Evolutionary conservation across 345 rosid species (phyloP).

Genomic region (Aquilaria malaccensis): DNA sequence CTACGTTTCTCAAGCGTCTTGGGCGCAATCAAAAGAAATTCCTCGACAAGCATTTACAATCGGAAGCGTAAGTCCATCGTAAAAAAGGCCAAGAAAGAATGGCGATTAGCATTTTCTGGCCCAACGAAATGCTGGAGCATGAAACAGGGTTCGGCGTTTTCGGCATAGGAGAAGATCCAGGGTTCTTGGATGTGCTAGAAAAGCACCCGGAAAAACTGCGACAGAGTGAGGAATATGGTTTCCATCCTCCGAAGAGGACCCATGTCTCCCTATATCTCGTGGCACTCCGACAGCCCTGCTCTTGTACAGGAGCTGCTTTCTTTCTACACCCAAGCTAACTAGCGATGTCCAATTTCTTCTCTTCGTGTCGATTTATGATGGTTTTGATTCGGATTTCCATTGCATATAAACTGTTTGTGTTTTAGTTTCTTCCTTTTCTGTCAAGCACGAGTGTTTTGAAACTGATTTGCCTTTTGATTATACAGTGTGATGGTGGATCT

Average conservation of each 20-base stretch:
- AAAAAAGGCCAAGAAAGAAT: no score
- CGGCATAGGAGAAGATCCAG: conserved; percentile 58
- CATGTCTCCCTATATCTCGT: conserved; percentile 57
- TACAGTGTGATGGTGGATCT: no score
- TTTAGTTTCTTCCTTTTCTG: no score
- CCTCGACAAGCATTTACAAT: no score
- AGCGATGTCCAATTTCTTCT: not conserved
- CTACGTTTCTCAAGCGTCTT: no score
- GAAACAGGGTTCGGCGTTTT: conserved; percentile 61
- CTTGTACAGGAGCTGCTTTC: conserved; percentile 47
- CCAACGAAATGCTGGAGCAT: conserved; percentile 76
- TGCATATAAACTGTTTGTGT: no score
- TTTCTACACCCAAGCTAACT: conserved; percentile 59
- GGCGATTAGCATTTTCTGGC: conserved; percentile 63
- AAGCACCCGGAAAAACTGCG: conserved; percentile 74
- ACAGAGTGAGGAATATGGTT: conserved; percentile 69
- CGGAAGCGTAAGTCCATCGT: no score
- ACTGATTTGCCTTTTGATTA: no score
- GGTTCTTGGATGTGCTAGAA: conserved; percentile 69
- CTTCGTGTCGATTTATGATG: not conserved
- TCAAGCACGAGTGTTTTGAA: no score
- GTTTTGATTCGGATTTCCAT: not conserved
- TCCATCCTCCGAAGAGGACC: conserved; percentile 76
- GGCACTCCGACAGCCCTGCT: conserved; percentile 59
- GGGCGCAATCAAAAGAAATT: no score